Base-by-base conservation (phyloP, 2,329 filamentous ascomycete genomes). In the Neoarthrinium moseri region DNA sequence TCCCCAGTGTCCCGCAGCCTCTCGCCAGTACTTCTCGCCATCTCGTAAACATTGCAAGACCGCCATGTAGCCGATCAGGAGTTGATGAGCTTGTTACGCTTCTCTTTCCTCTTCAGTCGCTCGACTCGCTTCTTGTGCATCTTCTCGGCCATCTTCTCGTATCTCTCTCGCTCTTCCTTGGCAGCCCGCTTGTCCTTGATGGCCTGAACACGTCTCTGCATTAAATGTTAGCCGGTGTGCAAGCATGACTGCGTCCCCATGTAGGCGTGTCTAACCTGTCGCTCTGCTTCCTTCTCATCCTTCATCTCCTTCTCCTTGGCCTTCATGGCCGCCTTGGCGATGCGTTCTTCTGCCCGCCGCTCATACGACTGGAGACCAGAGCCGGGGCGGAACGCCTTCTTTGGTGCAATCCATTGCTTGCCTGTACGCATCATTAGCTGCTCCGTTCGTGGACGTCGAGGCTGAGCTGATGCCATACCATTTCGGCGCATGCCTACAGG, bases 71-170 rank as follows among this genome's bases (percentile, higher is more conserved):
- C 15, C 12, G 43, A 51, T 79, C 73, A 86, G 50, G 82, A 85
- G 65, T 85, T 84, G 59, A 87, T 64, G 65, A 90, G 71, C 74
- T 92, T 94, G 70, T 92, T 99, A 64, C 94, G 84, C 84, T 97
- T 97, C 77, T 99, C 94, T 69, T 90, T 88, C 63, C 91, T 82
- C 84, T 91, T 96, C 68, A 96, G 70, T 58, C 94, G 82, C 71
- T 99, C 94, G 11, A 97, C 86, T 51, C 91, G 80, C 78, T 96
- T 97, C 70, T 82, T 84, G 73, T 97, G 92, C 94, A 99, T 97
- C 75, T 94, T 97, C 72, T 91, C 89, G 17, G 91, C 92, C 82
- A 99, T 82, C 75, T 91, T 89, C 67, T 91, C 89, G 64, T 92
- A 97, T 56, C 92, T 78, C 61, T 91, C 90, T 69, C 87, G 91